Base-by-base conservation (phyloP, 768 basidiomycete genomes). In the Clitopilus hobsonii region DNA sequence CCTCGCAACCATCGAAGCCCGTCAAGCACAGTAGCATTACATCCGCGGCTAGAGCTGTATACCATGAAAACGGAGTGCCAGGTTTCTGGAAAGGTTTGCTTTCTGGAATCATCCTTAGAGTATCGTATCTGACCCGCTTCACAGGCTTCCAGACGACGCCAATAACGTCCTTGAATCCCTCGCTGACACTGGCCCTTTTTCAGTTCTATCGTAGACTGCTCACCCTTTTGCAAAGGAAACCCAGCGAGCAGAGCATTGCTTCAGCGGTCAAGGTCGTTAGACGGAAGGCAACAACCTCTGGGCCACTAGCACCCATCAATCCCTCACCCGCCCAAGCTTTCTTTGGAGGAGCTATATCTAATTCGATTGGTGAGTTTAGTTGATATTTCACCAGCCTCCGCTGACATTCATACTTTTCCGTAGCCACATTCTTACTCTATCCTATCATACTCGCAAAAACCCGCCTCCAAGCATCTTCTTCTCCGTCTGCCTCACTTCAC, bases 381-480 rank as follows among this genome's bases (percentile, higher is more conserved):
- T 36, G 10, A n/a, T 14, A 13, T 30, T 41, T 49, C 45, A 11
- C 7, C 36, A 14, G 27, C 1, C 16, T 20, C n/a, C 28, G 14
- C 38, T 10, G 10, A 38, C 28, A n/a, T 14, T n/a, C 32, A 52
- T 29, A 51, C 13, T 38, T 22, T 25, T 11, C 26, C 16, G 13
- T 52, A 74, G 81, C 81, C 0, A 69, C 75, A 6, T 62, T 71
- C 0, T 53, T 82, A 1, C 66, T 83, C 6, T 85, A 85, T 61
- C 84, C 84, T 0, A 69, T 85, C 25, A 81, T 85, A 18, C 74
- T 85, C 16, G 79, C 82, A 16, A 86, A 85, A 67, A 82, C 79
- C 18, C 75, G 79, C 5, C 69, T 79, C 5, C 81, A 79, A 55
- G 70, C 67, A 14, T 65, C 71, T 25, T 78, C 70, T 63, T 75